Evolutionary conservation across 139 green algal species (phyloP).

Genomic region (Tetradesmus lagerheimii): DNA sequence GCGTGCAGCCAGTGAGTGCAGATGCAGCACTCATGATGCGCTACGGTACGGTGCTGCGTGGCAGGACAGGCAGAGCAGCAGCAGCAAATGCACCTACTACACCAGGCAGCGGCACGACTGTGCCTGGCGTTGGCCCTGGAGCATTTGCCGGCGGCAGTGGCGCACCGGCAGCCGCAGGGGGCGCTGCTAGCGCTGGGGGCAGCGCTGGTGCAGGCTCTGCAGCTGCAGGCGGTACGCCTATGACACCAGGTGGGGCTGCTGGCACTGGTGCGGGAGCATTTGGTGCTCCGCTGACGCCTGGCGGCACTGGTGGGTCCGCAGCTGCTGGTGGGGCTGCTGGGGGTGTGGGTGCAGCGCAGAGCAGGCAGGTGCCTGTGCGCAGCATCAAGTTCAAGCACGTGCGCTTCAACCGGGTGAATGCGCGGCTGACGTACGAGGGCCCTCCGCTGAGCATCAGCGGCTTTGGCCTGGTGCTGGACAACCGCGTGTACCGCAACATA

Average conservation of each 20-base stretch:
- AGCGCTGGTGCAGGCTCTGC: neutral
- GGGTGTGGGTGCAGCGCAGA: neutral
- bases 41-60: conserved; percentile 25
- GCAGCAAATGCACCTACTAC: neutral
- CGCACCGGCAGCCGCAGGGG: neutral
- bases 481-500: conserved; percentile 75
- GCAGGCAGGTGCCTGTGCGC: neutral
- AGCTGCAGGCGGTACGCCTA: neutral
- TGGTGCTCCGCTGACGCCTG: conserved; percentile 1
- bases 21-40: conserved; percentile 24
- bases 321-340: neutral
- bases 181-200: neutral
- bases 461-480: conserved; percentile 83
- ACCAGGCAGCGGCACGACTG: neutral
- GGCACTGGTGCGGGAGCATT: neutral
- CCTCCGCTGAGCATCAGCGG: conserved; percentile 71
- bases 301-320: neutral
- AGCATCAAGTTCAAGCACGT: conserved; percentile 78
- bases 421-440: conserved; percentile 75
- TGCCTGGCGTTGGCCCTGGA: neutral
- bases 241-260: neutral
- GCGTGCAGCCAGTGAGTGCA: conserved; percentile 28
- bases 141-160: neutral
- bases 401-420: conserved; percentile 82
- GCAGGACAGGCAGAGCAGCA: conserved; percentile 24